These are phyloP conservation scores for Chenopodium quinoa DNA, from an alignment of 148 eudicot genomes.

Conservation along the genomic window DNA sequence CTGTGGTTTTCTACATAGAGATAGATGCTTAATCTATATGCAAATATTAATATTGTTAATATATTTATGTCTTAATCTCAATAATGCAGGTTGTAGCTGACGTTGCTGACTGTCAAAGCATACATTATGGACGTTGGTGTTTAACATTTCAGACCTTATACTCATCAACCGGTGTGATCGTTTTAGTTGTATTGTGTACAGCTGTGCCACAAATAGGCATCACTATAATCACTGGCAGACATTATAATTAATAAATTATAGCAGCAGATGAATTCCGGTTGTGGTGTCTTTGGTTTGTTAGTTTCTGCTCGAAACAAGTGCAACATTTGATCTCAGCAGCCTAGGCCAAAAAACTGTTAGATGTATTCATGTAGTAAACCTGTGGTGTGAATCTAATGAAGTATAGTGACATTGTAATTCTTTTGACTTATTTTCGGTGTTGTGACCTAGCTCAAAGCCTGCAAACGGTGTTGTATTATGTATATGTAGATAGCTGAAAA, in stretches of 20 bases:
- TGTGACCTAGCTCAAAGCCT: not conserved
- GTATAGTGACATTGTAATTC: slow-evolving; percentile 4
- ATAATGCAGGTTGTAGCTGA: slow-evolving; percentile 20
- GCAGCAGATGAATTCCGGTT: not conserved
- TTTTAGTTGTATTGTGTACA: slow-evolving; percentile 4
- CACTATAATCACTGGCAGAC: not conserved
- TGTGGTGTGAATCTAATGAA: not conserved
- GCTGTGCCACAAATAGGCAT: not conserved
- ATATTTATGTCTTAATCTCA: not conserved
- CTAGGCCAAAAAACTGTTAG: not conserved
- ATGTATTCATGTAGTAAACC: not conserved
- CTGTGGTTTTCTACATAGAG: not conserved
- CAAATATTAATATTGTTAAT: not conserved
- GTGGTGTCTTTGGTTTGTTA: not conserved
- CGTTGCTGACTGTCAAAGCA: not conserved
- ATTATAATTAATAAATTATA: not conserved
- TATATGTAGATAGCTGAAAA: not conserved
- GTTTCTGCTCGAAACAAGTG: not conserved
- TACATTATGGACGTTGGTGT: not conserved
- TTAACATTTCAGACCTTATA: not conserved
- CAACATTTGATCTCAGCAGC: not conserved
- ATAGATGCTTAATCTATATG: not conserved
- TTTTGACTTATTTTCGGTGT: not conserved
- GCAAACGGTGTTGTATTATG: slow-evolving; percentile 8
- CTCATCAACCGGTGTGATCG: not conserved